Conservation (phyloP, 805 yeast genomes). For the Schwanniomyces occidentalis region DNA sequence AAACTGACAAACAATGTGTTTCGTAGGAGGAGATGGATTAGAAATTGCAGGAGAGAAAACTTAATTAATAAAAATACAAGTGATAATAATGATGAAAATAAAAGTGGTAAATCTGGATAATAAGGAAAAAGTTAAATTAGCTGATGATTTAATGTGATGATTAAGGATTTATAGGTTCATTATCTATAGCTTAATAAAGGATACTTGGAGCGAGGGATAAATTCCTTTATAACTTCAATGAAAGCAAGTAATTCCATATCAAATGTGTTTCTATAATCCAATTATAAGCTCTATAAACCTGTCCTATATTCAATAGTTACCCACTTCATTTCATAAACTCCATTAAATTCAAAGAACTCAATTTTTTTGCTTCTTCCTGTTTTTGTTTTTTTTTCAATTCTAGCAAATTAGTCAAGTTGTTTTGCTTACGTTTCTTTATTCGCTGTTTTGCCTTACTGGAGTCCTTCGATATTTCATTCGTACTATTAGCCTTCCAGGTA, state of each 20-base stretch:
- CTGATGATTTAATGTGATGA: slow-evolving; percentile 5
- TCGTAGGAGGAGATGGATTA: slow-evolving; percentile 70
- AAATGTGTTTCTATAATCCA: too few species aligned
- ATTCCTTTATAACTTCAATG: too few species aligned
- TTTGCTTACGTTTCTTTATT: slow-evolving; percentile 49
- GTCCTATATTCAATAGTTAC: neutral
- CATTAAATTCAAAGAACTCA: slow-evolving; percentile 44
- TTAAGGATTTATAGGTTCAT: neutral
- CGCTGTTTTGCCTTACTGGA: slow-evolving; percentile 31
- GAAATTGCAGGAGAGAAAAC: slow-evolving; percentile 33
- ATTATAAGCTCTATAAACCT: neutral
- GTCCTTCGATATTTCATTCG: slow-evolving; percentile 6
- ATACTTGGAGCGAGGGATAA: too few species aligned
- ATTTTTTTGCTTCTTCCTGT: slow-evolving; percentile 24
- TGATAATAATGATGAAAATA: neutral
- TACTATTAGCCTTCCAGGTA: slow-evolving; percentile 8
- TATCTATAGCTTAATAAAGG: too few species aligned
- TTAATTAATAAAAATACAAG: neutral
- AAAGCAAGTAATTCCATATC: too few species aligned
- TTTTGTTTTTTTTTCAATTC: slow-evolving; percentile 38
- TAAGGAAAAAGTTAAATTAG: slow-evolving; percentile 1
- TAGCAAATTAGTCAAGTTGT: slow-evolving; percentile 42
- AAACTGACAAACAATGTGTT: slow-evolving; percentile 37
- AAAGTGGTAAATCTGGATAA: neutral
- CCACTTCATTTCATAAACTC: slow-evolving; percentile 43